Base-by-base conservation (phyloP, 2,329 filamentous ascomycete genomes). In the Herpotrichia juniperi region DNA sequence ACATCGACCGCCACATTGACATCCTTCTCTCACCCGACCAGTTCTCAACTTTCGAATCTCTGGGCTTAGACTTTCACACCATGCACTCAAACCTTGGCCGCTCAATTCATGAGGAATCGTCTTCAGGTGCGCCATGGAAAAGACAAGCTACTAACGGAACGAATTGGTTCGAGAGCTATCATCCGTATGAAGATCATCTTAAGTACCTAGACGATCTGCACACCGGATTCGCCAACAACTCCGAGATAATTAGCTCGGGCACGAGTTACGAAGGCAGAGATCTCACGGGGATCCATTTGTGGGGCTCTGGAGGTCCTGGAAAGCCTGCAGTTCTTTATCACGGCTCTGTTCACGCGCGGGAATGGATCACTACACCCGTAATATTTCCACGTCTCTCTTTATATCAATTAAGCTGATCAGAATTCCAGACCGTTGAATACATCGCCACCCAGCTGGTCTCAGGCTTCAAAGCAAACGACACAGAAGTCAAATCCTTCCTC, bases 51-150 rank as follows among this genome's bases (percentile, higher is more conserved):
- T 79, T 80, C 53, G 59, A 77, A 40, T 59, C 68, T n/a, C 58
- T 75, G 14, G 67, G 64, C 12, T 60, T 78, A 28, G 62, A 68
- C 22, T 62, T 58, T 3, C 64, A 71, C 39, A 57, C 74, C 14
- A 72, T 81, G 67, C 76, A 80, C 50, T 69, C 73, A 26, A 68
- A 81, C 59, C 67, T 81, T 5, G 78, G 77, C 14, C 62, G 62
- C 8, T 74, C 75, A 2, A 81, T 81, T 51, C 64, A 64, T 10
- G 67, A 64, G 30, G 78, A 80, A 49, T 62, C 59, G n/a, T 50
- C 59, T 17, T 51, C 59, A 4, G 87, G 64, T 82, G 83, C 8
- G 9, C 44, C 30, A 1, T 63, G 59, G 59, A 67, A 64, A 53
- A 58, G 66, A 21, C 56, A 68, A 28, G 44, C 52, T 21, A 42